A percentile compares a stretch with the other conserved stretches of the same genome.
These are phyloP conservation scores for Phytophthora idaei DNA, from an alignment of 352 stramenopile genomes.

Conservation along the genomic window DNA sequence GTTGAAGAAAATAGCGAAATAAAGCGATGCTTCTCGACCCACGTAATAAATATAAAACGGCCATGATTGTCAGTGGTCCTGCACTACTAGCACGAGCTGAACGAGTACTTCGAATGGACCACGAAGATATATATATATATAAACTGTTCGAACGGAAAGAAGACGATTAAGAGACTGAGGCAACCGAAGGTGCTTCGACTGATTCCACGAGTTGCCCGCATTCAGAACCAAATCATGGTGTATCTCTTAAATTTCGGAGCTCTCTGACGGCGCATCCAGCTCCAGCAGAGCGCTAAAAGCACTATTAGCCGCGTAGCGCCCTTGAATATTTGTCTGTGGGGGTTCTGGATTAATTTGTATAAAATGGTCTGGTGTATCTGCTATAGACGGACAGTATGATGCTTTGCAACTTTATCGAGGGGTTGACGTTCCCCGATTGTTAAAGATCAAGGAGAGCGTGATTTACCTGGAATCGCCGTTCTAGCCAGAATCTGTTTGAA, in stretches of 20 bases:
- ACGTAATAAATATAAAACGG: slow-evolving; percentile 13
- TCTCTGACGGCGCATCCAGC: not conserved
- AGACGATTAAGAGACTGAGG: not conserved
- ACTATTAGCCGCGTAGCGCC: not conserved
- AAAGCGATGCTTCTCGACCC: slow-evolving; percentile 16
- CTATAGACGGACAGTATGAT: not conserved
- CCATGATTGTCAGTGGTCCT: slow-evolving; percentile 1
- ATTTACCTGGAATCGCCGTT: not conserved
- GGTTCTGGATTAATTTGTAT: not conserved
- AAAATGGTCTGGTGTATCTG: not conserved
- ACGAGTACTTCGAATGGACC: not conserved
- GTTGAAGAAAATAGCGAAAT: slow-evolving; percentile 6
- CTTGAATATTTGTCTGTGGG: not conserved
- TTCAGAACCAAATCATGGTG: not conserved
- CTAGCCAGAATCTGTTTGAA: slow-evolving; percentile 6
- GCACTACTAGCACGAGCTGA: not conserved
- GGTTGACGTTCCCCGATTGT: not conserved
- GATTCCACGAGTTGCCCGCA: not conserved
- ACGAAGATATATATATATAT: not conserved
- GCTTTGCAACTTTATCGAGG: not conserved
- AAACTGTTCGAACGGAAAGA: not conserved
- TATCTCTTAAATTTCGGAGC: not conserved
- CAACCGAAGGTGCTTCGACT: not conserved
- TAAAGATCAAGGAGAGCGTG: slow-evolving; percentile 1
- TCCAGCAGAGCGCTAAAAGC: not conserved